Evolutionary conservation across 192 early-diverging fungal genomes (phyloP).

Genomic region (Gamsiella multidivaricata): DNA sequence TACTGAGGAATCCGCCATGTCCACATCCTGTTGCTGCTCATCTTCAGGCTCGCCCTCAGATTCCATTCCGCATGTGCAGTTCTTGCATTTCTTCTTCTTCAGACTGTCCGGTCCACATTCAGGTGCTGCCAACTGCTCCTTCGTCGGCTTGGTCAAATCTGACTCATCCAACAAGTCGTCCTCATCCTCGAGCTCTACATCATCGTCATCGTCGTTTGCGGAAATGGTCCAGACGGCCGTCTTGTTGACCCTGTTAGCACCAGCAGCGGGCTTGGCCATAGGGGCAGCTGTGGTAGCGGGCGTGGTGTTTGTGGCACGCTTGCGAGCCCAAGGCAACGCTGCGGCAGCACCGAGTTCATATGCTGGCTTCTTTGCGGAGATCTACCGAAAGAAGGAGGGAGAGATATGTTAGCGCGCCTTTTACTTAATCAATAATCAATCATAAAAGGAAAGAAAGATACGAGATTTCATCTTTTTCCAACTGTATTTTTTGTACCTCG

Average conservation of each 20-base stretch:
- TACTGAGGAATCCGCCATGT: slow-evolving; percentile 47
- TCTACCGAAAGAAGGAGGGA: slow-evolving; percentile 21
- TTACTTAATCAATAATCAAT: slow-evolving; percentile 8
- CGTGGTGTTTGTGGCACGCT: slow-evolving; percentile 50
- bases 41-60: slow-evolving; percentile 70
- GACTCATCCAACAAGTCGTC: slow-evolving; percentile 86
- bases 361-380: slow-evolving; percentile 77
- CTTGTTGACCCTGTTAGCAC: slow-evolving; percentile 39
- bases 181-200: slow-evolving; percentile 87
- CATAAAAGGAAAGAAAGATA: neutral
- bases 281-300: slow-evolving; percentile 21
- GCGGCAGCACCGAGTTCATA: slow-evolving; percentile 90
- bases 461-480: slow-evolving; percentile 4
- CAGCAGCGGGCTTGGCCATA: slow-evolving; percentile 40
- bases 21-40: slow-evolving; percentile 24
- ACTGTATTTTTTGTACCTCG: slow-evolving; percentile 39
- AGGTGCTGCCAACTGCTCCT: slow-evolving; percentile 61
- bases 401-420: neutral
- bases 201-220: slow-evolving; percentile 76
- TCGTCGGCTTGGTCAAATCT: slow-evolving; percentile 79
- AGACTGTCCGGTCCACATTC: slow-evolving; percentile 75
- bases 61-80: slow-evolving; percentile 92
- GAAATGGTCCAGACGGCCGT: slow-evolving; percentile 79
- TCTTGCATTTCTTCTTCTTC: slow-evolving; percentile 96
- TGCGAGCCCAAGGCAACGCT: slow-evolving; percentile 84